Evolutionary conservation across 1,284 basidiomycete genomes (phyloP).

Genomic region (Pseudomicrostroma phylloplanum): DNA sequence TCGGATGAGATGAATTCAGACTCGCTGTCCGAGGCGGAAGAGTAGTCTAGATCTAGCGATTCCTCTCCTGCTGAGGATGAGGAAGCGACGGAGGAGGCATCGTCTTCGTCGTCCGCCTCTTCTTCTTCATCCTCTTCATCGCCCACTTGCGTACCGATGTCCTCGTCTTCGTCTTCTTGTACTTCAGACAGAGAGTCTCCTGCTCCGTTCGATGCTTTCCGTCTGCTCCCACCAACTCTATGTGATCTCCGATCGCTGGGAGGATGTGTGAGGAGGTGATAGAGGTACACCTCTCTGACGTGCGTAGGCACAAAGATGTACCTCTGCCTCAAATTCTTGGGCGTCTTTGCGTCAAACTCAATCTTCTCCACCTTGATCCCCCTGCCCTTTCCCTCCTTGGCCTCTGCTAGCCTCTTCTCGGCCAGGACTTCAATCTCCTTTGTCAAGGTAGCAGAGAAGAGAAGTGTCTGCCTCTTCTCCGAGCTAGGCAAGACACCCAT

Average conservation of each 20-base stretch:
- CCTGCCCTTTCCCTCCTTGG: slow-evolving; percentile 76
- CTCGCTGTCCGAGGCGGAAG: not conserved
- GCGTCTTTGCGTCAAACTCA: slow-evolving; percentile 63
- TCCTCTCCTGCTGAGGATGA: not conserved
- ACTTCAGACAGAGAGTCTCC: slow-evolving; percentile 35
- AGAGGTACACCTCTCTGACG: slow-evolving; percentile 86
- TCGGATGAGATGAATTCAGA: not conserved
- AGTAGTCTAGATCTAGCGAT: slow-evolving; percentile 4
- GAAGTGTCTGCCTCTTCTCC: slow-evolving; percentile 71
- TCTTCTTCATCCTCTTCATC: slow-evolving; percentile 10
- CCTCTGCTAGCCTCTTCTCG: slow-evolving; percentile 57
- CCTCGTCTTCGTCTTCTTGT: slow-evolving; percentile 18
- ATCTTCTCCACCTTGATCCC: slow-evolving; percentile 75
- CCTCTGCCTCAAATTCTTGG: slow-evolving; percentile 74
- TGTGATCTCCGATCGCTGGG: slow-evolving; percentile 53
- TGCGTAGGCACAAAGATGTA: slow-evolving; percentile 93
- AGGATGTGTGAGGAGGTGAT: slow-evolving; percentile 77
- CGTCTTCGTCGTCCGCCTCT: slow-evolving; percentile 21
- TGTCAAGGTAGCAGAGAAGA: slow-evolving; percentile 93
- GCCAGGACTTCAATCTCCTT: slow-evolving; percentile 76
- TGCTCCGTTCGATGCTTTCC: not conserved
- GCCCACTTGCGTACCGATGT: slow-evolving; percentile 8
- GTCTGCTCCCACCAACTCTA: not conserved
- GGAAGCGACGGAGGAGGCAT: not conserved
- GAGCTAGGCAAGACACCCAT: slow-evolving; percentile 74